A percentile compares a stretch with the other conserved stretches of the same genome.
Conservation (phyloP, 495 filamentous ascomycete species). For the Tuber borchii region DNA sequence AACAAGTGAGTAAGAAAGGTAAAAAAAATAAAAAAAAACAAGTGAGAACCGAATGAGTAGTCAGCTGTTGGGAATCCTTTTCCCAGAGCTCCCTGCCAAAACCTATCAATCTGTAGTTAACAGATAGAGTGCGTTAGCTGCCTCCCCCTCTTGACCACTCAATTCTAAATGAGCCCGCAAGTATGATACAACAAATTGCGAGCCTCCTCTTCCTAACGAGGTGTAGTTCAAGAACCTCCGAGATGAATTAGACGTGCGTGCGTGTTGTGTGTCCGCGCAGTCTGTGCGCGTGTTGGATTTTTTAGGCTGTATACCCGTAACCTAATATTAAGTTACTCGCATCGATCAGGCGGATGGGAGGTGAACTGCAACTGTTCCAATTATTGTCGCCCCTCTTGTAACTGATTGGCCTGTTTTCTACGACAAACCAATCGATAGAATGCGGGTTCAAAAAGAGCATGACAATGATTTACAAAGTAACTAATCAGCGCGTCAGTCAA, state of each 20-base stretch:
- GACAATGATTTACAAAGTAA: no score
- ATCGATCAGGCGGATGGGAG: no score
- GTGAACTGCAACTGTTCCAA: no score
- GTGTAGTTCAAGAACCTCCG: background rate
- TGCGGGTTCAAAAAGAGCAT: no score
- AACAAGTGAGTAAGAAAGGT: background rate
- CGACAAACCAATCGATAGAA: no score
- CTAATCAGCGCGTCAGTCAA: no score
- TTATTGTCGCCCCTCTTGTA: no score
- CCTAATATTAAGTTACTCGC: background rate
- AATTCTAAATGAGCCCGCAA: background rate
- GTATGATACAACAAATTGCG: background rate
- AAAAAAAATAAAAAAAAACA: background rate
- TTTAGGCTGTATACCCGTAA: background rate
- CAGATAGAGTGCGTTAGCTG: background rate
- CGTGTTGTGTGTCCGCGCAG: background rate
- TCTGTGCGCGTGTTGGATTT: background rate
- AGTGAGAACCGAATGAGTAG: background rate
- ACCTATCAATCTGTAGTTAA: background rate
- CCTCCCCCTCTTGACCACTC: background rate
- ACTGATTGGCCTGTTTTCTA: no score
- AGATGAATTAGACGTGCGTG: background rate
- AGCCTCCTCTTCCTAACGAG: background rate
- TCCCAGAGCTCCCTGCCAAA: background rate
- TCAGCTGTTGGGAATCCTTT: background rate